Evolutionary conservation across 805 yeast genomes (phyloP).

Genomic region (Pichia nanzhaoensis): DNA sequence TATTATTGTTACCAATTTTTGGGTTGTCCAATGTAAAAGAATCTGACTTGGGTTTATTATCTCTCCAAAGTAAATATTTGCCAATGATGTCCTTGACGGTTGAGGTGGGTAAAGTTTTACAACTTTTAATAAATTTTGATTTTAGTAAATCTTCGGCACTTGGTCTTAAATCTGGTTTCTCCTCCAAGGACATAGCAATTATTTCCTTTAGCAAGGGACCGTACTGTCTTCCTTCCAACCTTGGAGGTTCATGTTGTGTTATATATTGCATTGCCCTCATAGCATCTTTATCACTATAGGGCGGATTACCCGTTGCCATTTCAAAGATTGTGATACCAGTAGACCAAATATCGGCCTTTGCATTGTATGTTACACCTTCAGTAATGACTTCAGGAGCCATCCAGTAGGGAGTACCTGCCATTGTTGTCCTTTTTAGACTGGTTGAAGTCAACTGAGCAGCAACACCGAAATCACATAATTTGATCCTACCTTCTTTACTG

Average conservation of each 20-base stretch:
- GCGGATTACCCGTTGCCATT: constrained; percentile 95
- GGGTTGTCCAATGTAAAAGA: background rate
- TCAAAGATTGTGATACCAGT: constrained; percentile 91
- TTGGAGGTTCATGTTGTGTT: constrained; percentile 88
- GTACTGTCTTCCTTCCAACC: constrained; percentile 86
- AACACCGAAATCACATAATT: constrained; percentile 95
- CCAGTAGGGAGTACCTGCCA: constrained; percentile 97
- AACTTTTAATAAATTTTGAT: constrained; percentile 61
- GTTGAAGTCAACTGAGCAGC: constrained; percentile 86
- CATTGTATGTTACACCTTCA: constrained; percentile 83
- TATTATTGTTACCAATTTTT: constrained; percentile 22
- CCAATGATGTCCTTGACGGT: constrained; percentile 68
- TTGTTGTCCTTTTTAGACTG: constrained; percentile 76
- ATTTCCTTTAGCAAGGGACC: constrained; percentile 74
- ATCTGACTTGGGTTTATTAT: constrained; percentile 36
- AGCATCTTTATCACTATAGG: constrained; percentile 93
- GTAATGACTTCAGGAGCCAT: constrained; percentile 98
- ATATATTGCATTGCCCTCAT: constrained; percentile 91
- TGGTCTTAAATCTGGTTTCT: constrained; percentile 83
- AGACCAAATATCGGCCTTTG: constrained; percentile 96
- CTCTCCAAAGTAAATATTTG: constrained; percentile 71
- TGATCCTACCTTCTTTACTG: constrained; percentile 76
- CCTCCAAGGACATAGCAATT: constrained; percentile 88
- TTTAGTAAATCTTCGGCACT: constrained; percentile 78
- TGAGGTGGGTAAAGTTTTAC: constrained; percentile 53